Percentiles rank a stretch among this genome's conserved stretches.
Evolutionary conservation across 202 grass and related monocot species (phyloP).

Genomic region (Hordeum pubiflorum): DNA sequence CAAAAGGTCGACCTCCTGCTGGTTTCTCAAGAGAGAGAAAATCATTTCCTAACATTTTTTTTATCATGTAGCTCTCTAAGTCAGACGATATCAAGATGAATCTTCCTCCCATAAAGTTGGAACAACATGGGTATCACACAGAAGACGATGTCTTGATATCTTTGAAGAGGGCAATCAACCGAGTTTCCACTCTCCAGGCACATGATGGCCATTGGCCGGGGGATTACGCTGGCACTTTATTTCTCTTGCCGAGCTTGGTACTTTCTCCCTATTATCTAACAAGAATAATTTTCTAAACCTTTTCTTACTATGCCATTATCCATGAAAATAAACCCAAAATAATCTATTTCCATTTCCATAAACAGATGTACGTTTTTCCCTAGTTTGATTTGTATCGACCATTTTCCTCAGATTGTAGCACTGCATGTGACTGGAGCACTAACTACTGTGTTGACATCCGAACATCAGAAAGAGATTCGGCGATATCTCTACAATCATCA

Average conservation of each 20-base stretch:
- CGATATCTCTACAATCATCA: slow-evolving; percentile 95
- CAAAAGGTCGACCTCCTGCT: too few species aligned
- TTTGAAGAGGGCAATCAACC: slow-evolving; percentile 48
- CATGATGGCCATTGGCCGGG: slow-evolving; percentile 91
- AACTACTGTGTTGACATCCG: slow-evolving; percentile 52
- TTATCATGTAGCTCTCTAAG: slow-evolving; percentile 51
- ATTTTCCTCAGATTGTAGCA: slow-evolving; percentile 49
- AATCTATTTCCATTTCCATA: background rate
- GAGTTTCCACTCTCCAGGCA: slow-evolving; percentile 61
- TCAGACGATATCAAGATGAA: slow-evolving; percentile 47
- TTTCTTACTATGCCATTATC: background rate
- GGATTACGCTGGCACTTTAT: slow-evolving; percentile 86
- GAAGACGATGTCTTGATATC: slow-evolving; percentile 43
- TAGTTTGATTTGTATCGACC: background rate
- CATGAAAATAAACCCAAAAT: background rate
- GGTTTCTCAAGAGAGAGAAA: too few species aligned
- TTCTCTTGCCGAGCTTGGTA: slow-evolving; percentile 90
- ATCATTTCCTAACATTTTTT: background rate
- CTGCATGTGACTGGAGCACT: slow-evolving; percentile 59
- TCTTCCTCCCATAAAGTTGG: slow-evolving; percentile 43
- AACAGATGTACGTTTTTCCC: background rate
- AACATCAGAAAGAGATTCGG: slow-evolving; percentile 75
- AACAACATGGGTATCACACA: slow-evolving; percentile 44
- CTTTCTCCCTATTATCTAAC: background rate
- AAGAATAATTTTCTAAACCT: background rate